Evolutionary conservation across 1,284 basidiomycete species (phyloP).

Genomic region (Puccinia horiana): DNA sequence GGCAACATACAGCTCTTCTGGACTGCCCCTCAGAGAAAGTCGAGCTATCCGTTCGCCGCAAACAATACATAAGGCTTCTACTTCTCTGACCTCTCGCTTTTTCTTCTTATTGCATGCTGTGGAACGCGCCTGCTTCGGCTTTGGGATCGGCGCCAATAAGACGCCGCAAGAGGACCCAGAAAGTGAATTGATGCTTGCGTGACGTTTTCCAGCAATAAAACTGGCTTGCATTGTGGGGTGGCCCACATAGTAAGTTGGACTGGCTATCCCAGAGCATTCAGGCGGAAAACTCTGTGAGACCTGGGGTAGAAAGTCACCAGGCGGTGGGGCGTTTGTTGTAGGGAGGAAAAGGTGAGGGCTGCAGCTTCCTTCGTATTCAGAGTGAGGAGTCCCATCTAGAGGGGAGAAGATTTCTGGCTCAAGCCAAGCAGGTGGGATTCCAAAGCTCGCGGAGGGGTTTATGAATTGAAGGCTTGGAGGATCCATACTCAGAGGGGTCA

Average conservation of each 20-base stretch:
- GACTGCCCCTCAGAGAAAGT: conserved; percentile 32
- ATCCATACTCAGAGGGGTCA: conserved; percentile 8
- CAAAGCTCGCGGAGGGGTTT: conserved; percentile 4
- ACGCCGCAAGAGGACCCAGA: background rate
- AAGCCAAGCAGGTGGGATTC: conserved; percentile 30
- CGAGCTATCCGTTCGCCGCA: conserved; percentile 32
- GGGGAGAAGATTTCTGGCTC: conserved; percentile 7
- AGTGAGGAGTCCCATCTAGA: conserved; percentile 6
- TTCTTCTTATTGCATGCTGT: conserved; percentile 41
- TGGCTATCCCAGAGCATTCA: background rate
- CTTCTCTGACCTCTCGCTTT: conserved; percentile 43
- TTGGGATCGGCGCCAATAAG: background rate
- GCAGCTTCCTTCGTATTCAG: conserved; percentile 13
- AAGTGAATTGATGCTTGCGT: background rate
- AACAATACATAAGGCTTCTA: conserved; percentile 26
- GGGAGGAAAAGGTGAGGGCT: background rate
- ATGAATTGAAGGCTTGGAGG: conserved; percentile 13
- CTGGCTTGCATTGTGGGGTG: background rate
- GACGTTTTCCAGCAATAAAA: background rate
- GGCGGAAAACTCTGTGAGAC: background rate
- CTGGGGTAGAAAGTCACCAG: background rate
- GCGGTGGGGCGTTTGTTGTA: background rate
- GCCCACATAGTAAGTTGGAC: background rate
- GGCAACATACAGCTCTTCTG: conserved; percentile 34
- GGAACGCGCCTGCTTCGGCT: background rate